Conservation (phyloP, 2,329 filamentous ascomycete genomes). For the Cladosporium cucumerinum region DNA sequence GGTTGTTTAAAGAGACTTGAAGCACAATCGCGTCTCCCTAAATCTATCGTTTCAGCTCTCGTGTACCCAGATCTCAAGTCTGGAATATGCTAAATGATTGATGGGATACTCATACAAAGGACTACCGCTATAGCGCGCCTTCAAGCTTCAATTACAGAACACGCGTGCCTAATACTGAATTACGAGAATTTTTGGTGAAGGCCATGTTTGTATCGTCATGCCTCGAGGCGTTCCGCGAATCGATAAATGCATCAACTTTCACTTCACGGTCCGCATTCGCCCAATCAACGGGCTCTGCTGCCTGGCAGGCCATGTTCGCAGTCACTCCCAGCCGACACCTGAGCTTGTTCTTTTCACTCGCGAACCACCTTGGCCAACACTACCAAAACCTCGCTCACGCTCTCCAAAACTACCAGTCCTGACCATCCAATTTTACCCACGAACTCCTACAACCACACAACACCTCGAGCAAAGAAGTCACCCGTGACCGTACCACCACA, state of each 20-base stretch:
- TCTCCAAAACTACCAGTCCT: neutral
- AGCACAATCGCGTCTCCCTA: neutral
- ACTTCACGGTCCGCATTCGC: neutral
- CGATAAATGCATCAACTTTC: neutral
- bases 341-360: neutral
- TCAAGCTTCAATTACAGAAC: too few species aligned
- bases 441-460: neutral
- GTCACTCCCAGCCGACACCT: neutral
- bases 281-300: neutral
- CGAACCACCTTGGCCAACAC: neutral
- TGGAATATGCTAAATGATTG: too few species aligned
- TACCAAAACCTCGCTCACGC: neutral
- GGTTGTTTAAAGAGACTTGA: too few species aligned
- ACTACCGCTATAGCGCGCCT: too few species aligned
- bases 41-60: neutral
- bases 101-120: too few species aligned
- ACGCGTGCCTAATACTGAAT: neutral
- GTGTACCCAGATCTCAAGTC: neutral
- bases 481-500: neutral
- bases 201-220: too few species aligned
- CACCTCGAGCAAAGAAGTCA: neutral
- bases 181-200: neutral
- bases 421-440: neutral
- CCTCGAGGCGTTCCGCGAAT: neutral
- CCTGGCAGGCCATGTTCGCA: neutral